These are phyloP conservation scores for Fonsecaea pedrosoi DNA, from an alignment of 2,329 filamentous ascomycete genomes.

Conservation along the genomic window DNA sequence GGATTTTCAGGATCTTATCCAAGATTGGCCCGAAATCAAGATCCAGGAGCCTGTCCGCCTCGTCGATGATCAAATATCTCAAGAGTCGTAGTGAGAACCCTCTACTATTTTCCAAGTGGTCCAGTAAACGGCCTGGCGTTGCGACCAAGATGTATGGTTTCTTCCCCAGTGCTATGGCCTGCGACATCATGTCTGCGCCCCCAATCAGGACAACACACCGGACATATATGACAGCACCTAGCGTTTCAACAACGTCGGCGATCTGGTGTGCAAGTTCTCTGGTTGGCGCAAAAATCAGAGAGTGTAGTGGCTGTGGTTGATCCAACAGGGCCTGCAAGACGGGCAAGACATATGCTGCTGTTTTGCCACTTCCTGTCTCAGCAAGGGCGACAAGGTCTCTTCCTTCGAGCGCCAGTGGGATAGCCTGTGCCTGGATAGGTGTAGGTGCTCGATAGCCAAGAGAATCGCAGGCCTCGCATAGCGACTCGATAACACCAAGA, in stretches of 20 bases:
- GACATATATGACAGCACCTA: constrained; percentile 87
- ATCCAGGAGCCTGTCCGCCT: constrained; percentile 89
- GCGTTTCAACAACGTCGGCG: constrained; percentile 81
- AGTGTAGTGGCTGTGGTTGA: constrained; percentile 82
- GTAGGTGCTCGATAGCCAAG: constrained; percentile 87
- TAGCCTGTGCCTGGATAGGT: constrained; percentile 84
- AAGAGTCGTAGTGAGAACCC: constrained; percentile 84
- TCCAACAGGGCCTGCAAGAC: constrained; percentile 91
- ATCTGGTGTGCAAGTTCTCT: constrained; percentile 94
- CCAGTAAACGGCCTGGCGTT: constrained; percentile 84
- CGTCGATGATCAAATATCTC: constrained; percentile 92
- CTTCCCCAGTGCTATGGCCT: constrained; percentile 90
- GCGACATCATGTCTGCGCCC: constrained; percentile 93
- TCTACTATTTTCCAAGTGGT: constrained; percentile 96
- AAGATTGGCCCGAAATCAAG: constrained; percentile 92
- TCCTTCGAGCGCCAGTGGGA: constrained; percentile 78
- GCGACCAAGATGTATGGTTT: constrained; percentile 94
- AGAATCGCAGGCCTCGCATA: constrained; percentile 85
- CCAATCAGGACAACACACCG: constrained; percentile 86
- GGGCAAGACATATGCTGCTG: constrained; percentile 89
- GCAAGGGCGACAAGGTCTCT: constrained; percentile 92
- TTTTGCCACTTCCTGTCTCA: constrained; percentile 95
- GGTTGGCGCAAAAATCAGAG: constrained; percentile 89
- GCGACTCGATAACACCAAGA: constrained; percentile 77
- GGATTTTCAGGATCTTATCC: constrained; percentile 89